Percentiles rank a stretch among this genome's conserved stretches.
phyloP scores from a whole-genome alignment of 176 grass and related monocot species.

The Dactylis glomerata region DNA sequence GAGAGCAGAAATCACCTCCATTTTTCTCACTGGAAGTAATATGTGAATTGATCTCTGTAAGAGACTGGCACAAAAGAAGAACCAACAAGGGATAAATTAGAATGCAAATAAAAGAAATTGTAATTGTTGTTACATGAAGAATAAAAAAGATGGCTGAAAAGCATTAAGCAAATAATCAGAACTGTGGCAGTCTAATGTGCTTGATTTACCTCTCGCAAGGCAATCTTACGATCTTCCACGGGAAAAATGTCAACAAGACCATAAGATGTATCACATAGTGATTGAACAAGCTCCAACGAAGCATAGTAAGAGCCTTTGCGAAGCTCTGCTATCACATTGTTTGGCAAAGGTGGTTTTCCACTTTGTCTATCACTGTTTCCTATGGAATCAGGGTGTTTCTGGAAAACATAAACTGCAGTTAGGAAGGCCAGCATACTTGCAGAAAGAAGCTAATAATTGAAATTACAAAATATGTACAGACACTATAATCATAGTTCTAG shows the following conservation, averaged over 20 bases:
- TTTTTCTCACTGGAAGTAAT: conserved; percentile 77
- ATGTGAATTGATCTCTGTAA: conserved; percentile 84
- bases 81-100: conserved; percentile 19
- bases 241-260: conserved; percentile 94
- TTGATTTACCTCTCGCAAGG: conserved; percentile 69
- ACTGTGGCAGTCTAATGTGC: conserved; percentile 10
- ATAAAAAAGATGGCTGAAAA: background rate
- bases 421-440: conserved; percentile 1
- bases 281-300: conserved; percentile 91
- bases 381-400: conserved; percentile 63
- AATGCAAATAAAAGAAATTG: background rate
- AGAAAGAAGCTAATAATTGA: background rate
- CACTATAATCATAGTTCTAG: conserved; percentile 3
- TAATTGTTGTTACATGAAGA: background rate
- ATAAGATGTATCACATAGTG: conserved; percentile 96
- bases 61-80: conserved; percentile 53
- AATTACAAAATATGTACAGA: conserved; percentile 22
- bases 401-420: conserved; percentile 27
- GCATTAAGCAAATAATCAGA: background rate
- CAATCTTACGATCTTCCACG: conserved; percentile 94
- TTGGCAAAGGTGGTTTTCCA: conserved; percentile 93
- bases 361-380: conserved; percentile 59
- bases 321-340: conserved; percentile 68
- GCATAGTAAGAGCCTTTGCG: conserved; percentile 94
- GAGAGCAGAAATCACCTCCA: conserved; percentile 72